Percentiles rank a stretch among this genome's conserved stretches.
Evolutionary conservation across 306 rosid genomes (phyloP).

Genomic region (Spatholobus suberectus): DNA sequence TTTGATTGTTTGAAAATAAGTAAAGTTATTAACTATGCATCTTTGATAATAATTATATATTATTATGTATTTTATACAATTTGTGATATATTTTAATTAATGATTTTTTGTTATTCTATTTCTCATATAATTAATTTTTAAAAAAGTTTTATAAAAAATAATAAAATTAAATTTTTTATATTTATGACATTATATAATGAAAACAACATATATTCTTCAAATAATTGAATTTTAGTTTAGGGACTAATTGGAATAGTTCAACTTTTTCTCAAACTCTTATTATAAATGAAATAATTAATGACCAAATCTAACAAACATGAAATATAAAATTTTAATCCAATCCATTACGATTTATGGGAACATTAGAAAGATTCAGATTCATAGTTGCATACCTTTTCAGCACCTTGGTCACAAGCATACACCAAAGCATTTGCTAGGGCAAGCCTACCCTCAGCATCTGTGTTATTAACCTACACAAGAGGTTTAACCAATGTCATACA

Average conservation of each 20-base stretch:
- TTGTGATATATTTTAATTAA: no score
- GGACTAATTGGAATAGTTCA: neutral
- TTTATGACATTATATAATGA: no score
- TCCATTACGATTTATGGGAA: neutral
- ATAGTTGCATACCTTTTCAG: slow-evolving; percentile 64
- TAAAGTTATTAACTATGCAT: no score
- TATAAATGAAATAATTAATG: neutral
- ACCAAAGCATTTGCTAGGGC: slow-evolving; percentile 92
- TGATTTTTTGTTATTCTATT: no score
- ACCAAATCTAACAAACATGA: neutral
- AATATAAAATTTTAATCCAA: slow-evolving; percentile 15
- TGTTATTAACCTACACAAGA: slow-evolving; percentile 83
- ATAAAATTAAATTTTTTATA: no score
- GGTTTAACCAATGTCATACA: slow-evolving; percentile 35
- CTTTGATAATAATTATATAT: no score
- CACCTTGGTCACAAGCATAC: slow-evolving; percentile 93
- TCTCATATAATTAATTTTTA: no score
- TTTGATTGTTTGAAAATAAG: no score
- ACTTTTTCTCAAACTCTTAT: neutral
- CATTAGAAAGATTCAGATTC: slow-evolving; percentile 24
- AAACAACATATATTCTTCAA: slow-evolving; percentile 6
- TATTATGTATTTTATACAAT: no score
- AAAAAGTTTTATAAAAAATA: no score
- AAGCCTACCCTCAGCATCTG: slow-evolving; percentile 96
- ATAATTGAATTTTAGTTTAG: neutral